A percentile compares a stretch with the other conserved stretches of the same genome.
These are phyloP conservation scores for Wickerhamiella australiensis DNA, from an alignment of 805 yeast genomes.

Conservation along the genomic window DNA sequence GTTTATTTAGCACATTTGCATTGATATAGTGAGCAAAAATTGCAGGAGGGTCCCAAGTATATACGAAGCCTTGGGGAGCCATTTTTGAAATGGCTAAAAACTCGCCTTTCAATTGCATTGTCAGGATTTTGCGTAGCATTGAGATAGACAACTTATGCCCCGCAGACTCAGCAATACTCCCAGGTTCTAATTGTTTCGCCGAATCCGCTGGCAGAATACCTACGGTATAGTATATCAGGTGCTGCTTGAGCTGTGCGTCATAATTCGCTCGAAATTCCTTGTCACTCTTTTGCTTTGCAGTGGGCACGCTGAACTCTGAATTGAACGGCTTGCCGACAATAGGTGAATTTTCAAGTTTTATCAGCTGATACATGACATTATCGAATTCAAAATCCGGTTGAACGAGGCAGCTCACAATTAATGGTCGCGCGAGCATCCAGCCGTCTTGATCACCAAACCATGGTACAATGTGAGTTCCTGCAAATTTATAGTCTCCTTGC, in stretches of 20 bases:
- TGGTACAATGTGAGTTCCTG: slow-evolving; percentile 10
- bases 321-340: slow-evolving; percentile 11
- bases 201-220: slow-evolving; percentile 2
- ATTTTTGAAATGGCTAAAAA: neutral
- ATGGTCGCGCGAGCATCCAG: slow-evolving; percentile 12
- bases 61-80: slow-evolving; percentile 12
- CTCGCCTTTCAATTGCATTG: slow-evolving; percentile 16
- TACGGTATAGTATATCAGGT: slow-evolving; percentile 12
- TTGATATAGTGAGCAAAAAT: slow-evolving; percentile 17
- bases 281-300: slow-evolving; percentile 8
- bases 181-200: neutral
- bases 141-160: slow-evolving; percentile 13
- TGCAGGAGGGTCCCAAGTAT: slow-evolving; percentile 23
- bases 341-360: slow-evolving; percentile 7
- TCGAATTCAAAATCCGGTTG: slow-evolving; percentile 21
- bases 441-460: neutral
- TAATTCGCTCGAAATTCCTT: neutral
- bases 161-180: neutral
- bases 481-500: slow-evolving; percentile 15
- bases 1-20: slow-evolving; percentile 14
- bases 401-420: slow-evolving; percentile 18
- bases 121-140: slow-evolving; percentile 14
- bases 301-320: slow-evolving; percentile 7
- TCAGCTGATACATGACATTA: slow-evolving; percentile 15
- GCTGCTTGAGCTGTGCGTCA: slow-evolving; percentile 14